Evolutionary conservation across 2,329 filamentous ascomycete genomes (phyloP), one percentile per base, ranked within the genome.

Genomic region (Coleophoma eucalyptorum): DNA sequence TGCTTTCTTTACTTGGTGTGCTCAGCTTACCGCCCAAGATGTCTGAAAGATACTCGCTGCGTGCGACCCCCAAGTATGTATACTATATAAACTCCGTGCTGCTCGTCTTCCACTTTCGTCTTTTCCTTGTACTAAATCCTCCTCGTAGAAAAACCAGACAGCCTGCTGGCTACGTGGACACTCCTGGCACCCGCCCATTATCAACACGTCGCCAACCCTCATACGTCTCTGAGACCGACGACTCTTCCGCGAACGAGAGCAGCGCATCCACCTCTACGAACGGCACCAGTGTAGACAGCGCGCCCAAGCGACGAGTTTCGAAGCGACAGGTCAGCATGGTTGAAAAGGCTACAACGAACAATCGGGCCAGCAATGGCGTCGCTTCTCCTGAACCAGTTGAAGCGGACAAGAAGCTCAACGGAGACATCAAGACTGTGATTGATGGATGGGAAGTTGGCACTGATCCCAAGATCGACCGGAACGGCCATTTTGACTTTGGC

Each of bases 401-500:
- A 41, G 53, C 50, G 5, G 55, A 54, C n/a, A 48, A 42, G 12
- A 43, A 44, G n/a, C 31, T 46, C 15, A 54, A 58, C 41, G 53
- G 46, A 34, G 44, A 42, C 15, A 15, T 46, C 19, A 37, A 41
- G 40, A 43, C 42, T 11, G 47, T 64, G 7, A 60, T 78, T 20
- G 82, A 84, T 59, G 81, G 82, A 50, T 84, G 81, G 79, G 73
- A 66, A 57, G 75, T 77, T 19, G 81, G 80, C 43, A 73, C 76
- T 60, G 81, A 87, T 60, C 80, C 78, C 61, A 84, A 78, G 67
- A 59, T 86, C 51, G 84, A 87, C 70, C 73, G 78, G 62, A 84
- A 81, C 2, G 81, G 79, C 56, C 74, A 80, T 56, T 80, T 82
- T 60, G 95, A 99, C 67, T 99, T 97, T 66, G 93, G 93, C 56